phyloP scores from a whole-genome alignment of 1,139 yeast genomes.

The Sugiyamaella sp. region DNA sequence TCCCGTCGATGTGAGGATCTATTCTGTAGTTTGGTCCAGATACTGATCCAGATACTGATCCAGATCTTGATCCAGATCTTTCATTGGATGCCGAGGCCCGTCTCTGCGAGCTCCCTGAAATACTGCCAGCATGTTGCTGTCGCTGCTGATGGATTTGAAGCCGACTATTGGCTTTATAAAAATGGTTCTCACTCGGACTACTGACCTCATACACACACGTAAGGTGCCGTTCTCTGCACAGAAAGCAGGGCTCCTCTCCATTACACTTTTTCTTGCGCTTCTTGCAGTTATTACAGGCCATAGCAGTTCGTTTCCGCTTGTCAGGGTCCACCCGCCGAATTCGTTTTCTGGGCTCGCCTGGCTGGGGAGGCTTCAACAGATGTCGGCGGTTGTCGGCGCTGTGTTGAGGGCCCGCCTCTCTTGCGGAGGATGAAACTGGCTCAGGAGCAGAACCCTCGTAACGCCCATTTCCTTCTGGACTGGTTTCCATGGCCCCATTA shows the following conservation, averaged over 20 bases:
- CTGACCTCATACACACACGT: constrained; percentile 14
- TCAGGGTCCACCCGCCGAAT: constrained; percentile 37
- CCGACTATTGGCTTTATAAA: not conserved
- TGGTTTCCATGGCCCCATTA: too few relatives aligned
- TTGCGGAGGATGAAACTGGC: too few relatives aligned
- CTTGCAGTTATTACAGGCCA: constrained; percentile 50
- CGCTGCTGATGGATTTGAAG: too few relatives aligned
- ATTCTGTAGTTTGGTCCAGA: constrained; percentile 6
- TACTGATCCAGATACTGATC: not conserved
- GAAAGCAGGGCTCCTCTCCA: constrained; percentile 34
- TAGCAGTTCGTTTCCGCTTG: constrained; percentile 41
- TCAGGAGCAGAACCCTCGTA: too few relatives aligned
- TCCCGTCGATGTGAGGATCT: constrained; percentile 13
- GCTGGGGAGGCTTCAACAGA: not conserved
- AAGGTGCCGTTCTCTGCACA: constrained; percentile 29
- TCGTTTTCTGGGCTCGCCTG: constrained; percentile 21
- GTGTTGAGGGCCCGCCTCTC: not conserved
- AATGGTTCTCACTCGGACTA: not conserved
- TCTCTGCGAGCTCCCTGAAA: too few relatives aligned
- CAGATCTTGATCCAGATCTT: not conserved
- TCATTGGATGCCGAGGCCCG: too few relatives aligned
- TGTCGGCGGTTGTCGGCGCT: not conserved
- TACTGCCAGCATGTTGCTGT: not conserved
- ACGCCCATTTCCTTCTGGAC: too few relatives aligned
- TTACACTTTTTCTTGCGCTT: constrained; percentile 44